Conservation (phyloP, 345 rosid genomes). For the Raphanus sativus region DNA sequence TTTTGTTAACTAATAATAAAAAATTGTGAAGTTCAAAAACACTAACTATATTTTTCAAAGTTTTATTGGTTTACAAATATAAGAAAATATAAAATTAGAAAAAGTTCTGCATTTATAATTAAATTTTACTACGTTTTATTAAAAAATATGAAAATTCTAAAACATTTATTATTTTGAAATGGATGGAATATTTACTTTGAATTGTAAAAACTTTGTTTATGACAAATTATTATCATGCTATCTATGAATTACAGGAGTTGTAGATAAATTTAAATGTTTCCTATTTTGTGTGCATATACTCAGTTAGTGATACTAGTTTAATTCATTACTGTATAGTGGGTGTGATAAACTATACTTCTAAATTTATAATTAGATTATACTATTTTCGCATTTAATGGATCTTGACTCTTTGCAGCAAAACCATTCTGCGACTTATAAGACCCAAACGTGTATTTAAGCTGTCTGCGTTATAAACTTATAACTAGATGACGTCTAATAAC, state of each 20-base stretch:
- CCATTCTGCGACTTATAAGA: neutral
- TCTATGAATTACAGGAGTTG: neutral
- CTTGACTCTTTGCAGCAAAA: neutral
- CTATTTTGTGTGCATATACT: neutral
- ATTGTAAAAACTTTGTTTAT: neutral
- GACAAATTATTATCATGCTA: neutral
- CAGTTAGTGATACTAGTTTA: neutral
- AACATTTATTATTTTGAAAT: too few species aligned
- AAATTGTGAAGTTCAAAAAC: too few species aligned
- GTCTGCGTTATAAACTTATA: neutral
- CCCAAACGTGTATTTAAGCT: neutral
- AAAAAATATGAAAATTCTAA: too few species aligned
- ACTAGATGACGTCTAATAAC: neutral
- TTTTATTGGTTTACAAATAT: too few species aligned
- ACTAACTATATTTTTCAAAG: too few species aligned
- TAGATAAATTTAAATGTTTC: neutral
- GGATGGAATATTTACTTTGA: neutral
- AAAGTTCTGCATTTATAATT: too few species aligned
- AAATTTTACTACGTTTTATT: too few species aligned
- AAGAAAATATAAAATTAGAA: too few species aligned
- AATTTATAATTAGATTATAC: neutral
- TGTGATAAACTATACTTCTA: neutral
- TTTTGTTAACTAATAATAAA: too few species aligned
- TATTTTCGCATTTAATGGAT: conserved; percentile 3
- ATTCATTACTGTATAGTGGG: neutral